A percentile compares a stretch with the other conserved stretches of the same genome.
Conservation (phyloP, 2,329 filamentous ascomycete genomes). For the Fusarium albosuccineum region DNA sequence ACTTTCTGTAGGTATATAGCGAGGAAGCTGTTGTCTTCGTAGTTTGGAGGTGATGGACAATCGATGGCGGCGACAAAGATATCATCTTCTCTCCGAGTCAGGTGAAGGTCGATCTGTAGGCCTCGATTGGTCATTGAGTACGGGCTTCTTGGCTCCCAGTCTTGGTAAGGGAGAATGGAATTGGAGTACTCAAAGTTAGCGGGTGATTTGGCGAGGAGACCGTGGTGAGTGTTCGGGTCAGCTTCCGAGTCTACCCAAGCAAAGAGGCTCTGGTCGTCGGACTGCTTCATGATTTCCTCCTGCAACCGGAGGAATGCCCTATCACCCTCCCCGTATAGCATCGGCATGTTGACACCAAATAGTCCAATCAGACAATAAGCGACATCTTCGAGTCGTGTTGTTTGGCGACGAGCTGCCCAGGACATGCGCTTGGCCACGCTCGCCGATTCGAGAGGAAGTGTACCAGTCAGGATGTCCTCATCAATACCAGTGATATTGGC, state of each 20-base stretch:
- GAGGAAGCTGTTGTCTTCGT: slow-evolving; percentile 46
- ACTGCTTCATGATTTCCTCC: slow-evolving; percentile 22
- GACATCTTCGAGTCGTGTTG: neutral
- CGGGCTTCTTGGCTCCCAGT: slow-evolving; percentile 47
- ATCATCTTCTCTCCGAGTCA: slow-evolving; percentile 27
- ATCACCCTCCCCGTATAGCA: slow-evolving; percentile 2
- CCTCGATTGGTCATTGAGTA: slow-evolving; percentile 47
- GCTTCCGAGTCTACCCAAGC: neutral
- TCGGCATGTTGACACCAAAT: slow-evolving; percentile 1
- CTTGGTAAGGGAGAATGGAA: slow-evolving; percentile 49
- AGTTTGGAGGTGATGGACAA: slow-evolving; percentile 49
- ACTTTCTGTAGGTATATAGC: slow-evolving; percentile 49
- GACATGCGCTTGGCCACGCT: slow-evolving; percentile 19
- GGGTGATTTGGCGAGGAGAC: slow-evolving; percentile 62
- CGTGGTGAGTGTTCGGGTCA: slow-evolving; percentile 44
- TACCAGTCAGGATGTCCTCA: neutral
- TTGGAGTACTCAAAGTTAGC: slow-evolving; percentile 55
- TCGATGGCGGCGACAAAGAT: slow-evolving; percentile 49
- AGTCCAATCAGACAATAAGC: neutral
- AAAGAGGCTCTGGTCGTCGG: slow-evolving; percentile 21
- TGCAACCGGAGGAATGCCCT: neutral
- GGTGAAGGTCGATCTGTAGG: slow-evolving; percentile 43
- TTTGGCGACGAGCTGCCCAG: slow-evolving; percentile 17
- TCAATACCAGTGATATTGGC: neutral
- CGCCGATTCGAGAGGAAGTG: neutral